These are phyloP conservation scores for Cornus kousa DNA, from an alignment of 148 eudicot genomes.

Conservation along the genomic window DNA sequence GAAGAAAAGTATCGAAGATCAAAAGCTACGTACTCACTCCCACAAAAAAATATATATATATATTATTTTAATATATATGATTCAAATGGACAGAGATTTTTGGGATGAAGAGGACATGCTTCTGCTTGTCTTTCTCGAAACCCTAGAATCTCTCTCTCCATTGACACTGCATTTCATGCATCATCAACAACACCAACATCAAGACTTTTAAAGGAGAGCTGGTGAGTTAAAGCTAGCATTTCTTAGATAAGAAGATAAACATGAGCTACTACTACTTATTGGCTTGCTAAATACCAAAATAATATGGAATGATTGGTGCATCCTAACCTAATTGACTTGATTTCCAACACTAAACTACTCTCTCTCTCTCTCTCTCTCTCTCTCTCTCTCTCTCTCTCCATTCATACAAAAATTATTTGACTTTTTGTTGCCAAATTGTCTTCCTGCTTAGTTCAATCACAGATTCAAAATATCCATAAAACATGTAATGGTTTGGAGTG, in stretches of 20 bases:
- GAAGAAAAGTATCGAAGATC: conserved; percentile 22
- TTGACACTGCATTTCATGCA: conserved; percentile 34
- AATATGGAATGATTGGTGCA: conserved; percentile 23
- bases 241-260: conserved; percentile 47
- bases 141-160: conserved; percentile 48
- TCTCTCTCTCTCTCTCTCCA: conserved; percentile 6
- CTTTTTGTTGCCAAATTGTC: conserved; percentile 6
- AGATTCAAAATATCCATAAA: no score
- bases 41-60: neutral
- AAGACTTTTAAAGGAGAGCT: conserved; percentile 30
- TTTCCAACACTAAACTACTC: conserved; percentile 6
- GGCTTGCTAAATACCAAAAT: conserved; percentile 12
- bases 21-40: conserved; percentile 17
- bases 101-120: conserved; percentile 43
- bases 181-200: conserved; percentile 42
- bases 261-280: neutral
- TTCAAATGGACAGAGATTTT: conserved; percentile 44
- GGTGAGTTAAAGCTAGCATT: conserved; percentile 22
- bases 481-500: no score
- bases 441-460: neutral
- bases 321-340: conserved; percentile 12
- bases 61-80: conserved; percentile 1
- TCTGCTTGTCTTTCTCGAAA: conserved; percentile 50
- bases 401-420: conserved; percentile 21
- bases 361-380: conserved; percentile 17